phyloP scores from a whole-genome alignment of 1,284 basidiomycete species.

The Moesziomyces aphidis region DNA sequence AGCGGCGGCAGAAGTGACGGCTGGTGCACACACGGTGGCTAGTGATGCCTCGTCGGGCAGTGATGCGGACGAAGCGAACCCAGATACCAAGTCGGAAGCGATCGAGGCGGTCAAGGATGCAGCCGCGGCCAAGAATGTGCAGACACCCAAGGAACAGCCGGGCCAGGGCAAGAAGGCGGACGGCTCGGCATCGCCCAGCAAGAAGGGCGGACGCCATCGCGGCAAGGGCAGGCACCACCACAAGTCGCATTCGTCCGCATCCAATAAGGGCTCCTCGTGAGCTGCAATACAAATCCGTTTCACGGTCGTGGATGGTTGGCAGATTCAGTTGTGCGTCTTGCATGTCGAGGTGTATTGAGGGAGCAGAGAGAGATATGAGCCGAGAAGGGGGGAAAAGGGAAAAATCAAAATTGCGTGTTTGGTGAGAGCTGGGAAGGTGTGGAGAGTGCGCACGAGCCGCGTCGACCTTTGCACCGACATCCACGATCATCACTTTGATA shows the following conservation, averaged over 20 bases:
- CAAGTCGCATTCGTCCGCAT: conserved; percentile 30
- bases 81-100: background rate
- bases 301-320: background rate
- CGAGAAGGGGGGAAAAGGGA: background rate
- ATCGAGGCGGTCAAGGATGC: conserved; percentile 3
- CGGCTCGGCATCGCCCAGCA: conserved; percentile 20
- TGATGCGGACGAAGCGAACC: no score
- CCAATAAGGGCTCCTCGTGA: conserved; percentile 18
- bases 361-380: background rate
- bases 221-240: conserved; percentile 35
- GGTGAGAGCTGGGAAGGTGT: background rate
- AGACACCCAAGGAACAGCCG: background rate
- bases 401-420: background rate
- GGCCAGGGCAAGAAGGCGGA: conserved; percentile 18
- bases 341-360: background rate
- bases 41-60: no score
- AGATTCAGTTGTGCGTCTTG: no score
- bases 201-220: conserved; percentile 13
- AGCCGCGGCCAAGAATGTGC: background rate
- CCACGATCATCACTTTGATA: no score
- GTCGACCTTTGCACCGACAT: no score
- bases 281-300: background rate
- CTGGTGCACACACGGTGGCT: no score
- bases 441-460: background rate
- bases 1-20: background rate